Base-by-base conservation (phyloP, 140 eudicot species). In the Erigeron philadelphicus region DNA sequence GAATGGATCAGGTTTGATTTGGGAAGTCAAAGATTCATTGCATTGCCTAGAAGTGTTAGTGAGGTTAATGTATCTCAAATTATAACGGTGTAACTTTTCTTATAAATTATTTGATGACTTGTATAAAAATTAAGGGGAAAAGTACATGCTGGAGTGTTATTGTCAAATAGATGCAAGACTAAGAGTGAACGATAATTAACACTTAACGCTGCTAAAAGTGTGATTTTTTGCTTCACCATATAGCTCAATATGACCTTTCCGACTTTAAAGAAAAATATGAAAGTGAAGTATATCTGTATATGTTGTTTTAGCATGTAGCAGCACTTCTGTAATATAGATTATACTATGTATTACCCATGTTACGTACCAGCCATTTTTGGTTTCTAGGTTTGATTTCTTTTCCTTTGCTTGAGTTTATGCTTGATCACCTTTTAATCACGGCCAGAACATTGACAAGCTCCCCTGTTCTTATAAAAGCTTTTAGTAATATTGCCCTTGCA, bases 341-440 rank as follows among this genome's bases (percentile, higher is more conserved):
- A 31, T 31, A 3, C 38, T 25, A 25, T 25, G 35, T 25, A 31
- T 31, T 31, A 31, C 38, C 38, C 38, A 1, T 31, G 38, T 31
- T 31, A 2, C 38, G 38, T 4, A 31, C 38, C 38, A 31, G 38
- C 5, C 38, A 31, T 31, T 31, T 31, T 31, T 31, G 38, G 38
- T 31, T 31, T 31, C 5, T 8, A 16, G 59, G 59, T 11, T 15
- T 52, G 17, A 15, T 16, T 31, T 21, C 0, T 41, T 19, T 35
- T 50, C 46, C 46, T 72, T 64, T 72, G 25, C 54, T 13, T 35
- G 56, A 25, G 61, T 8, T 3, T 61, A 71, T 61, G 61, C 76
- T 10, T 59, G 68, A 23, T 21, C 52, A n/a, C 42, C 67, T 60
- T 71, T 61, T 15, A 48, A 72, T n/a, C 66, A 11, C 9, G 66